Base-by-base conservation (phyloP, 306 rosid species). In the Cucurbita pepo region DNA sequence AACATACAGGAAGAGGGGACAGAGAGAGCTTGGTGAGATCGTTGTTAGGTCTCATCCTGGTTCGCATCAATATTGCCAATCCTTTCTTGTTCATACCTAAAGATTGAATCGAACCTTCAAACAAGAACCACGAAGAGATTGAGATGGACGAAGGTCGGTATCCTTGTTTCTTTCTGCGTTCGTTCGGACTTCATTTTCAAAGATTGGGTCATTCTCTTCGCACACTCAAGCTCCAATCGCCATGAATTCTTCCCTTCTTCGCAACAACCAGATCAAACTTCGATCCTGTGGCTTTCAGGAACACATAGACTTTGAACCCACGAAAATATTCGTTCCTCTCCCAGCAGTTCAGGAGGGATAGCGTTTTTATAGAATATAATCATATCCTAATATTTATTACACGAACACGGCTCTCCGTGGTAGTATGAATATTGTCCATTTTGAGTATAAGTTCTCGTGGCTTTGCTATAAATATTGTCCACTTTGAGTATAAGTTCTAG, bases 21-120 rank as follows among this genome's bases (percentile, higher is more conserved):
- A 85, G 83, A 77, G 96, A 72, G 80, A 82, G 81, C 56, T 81
- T 84, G 56, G 79, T 18, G 19, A 83, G 62, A 77, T 83, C 79
- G 81, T 40, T 65, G 61, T 47, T 85, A 15, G 88, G 88, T 63
- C 82, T 88, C 98, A 93, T 90, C 84, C 94, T 93, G 84, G 96
- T 86, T 83, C 98, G 97, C 91, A 93, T 72, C 75, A 93, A 81
- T 78, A 90, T 87, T 16, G 96, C 84, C 76, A 88, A 73, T 45
- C 91, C 93, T 83, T 87, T 90, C 81, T 82, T 85, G 86, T 85
- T 85, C 84, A 80, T 93, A 30, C 10, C 15, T 8, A 15, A 56
- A 63, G 44, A 63, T 40, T n/a, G 21, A 12, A 58, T 30, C 10
- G 9, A 30, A 59, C 1, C 41, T 34, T 59, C 48, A 61, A 30